Evolutionary conservation across 257 asterid genomes (phyloP).

Genomic region (Solanum chiquidenum): DNA sequence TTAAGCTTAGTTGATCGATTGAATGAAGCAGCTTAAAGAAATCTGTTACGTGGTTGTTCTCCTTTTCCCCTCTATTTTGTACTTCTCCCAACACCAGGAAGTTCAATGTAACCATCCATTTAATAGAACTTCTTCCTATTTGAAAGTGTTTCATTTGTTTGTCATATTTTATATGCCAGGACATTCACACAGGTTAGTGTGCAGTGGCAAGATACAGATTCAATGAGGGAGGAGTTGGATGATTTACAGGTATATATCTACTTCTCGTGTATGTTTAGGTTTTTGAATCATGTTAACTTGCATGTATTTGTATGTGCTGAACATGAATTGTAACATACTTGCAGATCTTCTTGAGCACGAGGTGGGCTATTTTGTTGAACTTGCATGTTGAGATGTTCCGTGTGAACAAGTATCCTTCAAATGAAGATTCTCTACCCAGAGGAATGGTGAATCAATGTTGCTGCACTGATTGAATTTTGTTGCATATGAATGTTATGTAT

Average conservation of each 20-base stretch:
- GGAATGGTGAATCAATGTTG: background rate
- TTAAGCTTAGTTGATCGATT: background rate
- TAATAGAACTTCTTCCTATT: background rate
- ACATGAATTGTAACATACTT: slow-evolving; percentile 13
- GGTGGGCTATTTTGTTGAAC: slow-evolving; percentile 96
- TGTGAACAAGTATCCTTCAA: slow-evolving; percentile 91
- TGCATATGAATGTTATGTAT: background rate
- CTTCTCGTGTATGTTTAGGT: background rate
- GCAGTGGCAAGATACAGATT: slow-evolving; percentile 99
- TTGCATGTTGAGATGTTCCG: slow-evolving; percentile 99
- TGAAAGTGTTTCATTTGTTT: background rate
- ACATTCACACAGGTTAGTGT: slow-evolving; percentile 98
- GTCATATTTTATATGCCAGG: slow-evolving; percentile 35
- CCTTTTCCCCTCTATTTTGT: background rate
- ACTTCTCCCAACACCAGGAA: background rate
- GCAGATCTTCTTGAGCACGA: slow-evolving; percentile 93
- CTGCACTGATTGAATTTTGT: background rate
- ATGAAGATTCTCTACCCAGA: background rate
- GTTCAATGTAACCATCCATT: background rate
- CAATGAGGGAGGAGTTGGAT: slow-evolving; percentile 98
- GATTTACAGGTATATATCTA: slow-evolving; percentile 69
- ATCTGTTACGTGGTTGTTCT: background rate
- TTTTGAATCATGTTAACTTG: slow-evolving; percentile 1
- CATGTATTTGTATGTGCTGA: background rate
- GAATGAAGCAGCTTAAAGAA: background rate